phyloP scores from a whole-genome alignment of 805 yeast species.

The Teunomyces aglyptinius region DNA sequence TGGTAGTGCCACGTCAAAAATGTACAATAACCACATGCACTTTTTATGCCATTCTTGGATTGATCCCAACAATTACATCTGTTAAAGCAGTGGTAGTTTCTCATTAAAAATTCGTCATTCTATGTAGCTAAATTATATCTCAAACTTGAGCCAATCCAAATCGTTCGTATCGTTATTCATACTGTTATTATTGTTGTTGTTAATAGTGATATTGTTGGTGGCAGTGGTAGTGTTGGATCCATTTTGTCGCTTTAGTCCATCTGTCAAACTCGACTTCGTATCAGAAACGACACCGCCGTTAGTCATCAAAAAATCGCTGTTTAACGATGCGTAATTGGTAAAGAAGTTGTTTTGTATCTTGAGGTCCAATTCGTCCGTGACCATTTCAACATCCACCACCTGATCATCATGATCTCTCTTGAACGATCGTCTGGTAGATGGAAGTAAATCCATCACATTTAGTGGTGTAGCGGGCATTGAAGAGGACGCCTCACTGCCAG shows the following conservation, averaged over 20 bases:
- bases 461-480: conserved; percentile 14
- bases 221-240: not conserved
- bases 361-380: conserved; percentile 6
- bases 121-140: conserved; percentile 13
- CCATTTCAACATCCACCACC: conserved; percentile 8
- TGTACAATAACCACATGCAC: not conserved
- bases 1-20: not conserved
- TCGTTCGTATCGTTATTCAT: conserved; percentile 19
- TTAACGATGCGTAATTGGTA: conserved; percentile 21
- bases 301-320: conserved; percentile 8
- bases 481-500: conserved; percentile 5
- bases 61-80: not conserved
- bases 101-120: conserved; percentile 6
- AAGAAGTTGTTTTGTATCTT: conserved; percentile 17
- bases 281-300: not conserved
- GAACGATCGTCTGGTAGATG: conserved; percentile 4
- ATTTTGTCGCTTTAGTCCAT: conserved; percentile 1
- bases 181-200: conserved; percentile 5
- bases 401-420: conserved; percentile 1
- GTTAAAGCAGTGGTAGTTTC: not conserved
- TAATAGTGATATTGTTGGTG: not conserved
- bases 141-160: conserved; percentile 35
- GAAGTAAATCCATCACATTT: conserved; percentile 12
- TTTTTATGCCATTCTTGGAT: not conserved
- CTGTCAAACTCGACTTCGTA: conserved; percentile 7